Conservation (phyloP, 2,329 filamentous ascomycete species). For the Clarireedia paspali region DNA sequence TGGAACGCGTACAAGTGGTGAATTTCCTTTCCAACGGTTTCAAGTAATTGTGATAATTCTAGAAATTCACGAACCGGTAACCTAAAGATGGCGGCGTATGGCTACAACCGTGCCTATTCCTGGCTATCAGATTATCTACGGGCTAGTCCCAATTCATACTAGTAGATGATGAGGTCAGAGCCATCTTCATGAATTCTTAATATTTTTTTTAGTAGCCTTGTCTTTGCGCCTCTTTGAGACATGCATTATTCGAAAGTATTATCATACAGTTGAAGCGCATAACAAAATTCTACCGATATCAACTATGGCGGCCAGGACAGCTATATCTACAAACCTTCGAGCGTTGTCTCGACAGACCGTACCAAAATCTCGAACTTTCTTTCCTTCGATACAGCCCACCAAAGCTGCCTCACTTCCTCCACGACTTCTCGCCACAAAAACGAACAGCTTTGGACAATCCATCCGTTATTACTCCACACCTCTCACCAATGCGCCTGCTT, state of each 20-base stretch:
- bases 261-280: background rate
- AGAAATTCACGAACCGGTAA: too few species aligned
- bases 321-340: background rate
- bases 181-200: background rate
- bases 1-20: too few species aligned
- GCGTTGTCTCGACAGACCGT: background rate
- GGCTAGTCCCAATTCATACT: background rate
- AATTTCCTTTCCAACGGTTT: too few species aligned
- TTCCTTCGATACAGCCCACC: background rate
- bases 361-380: background rate
- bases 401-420: background rate
- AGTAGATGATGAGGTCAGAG: background rate
- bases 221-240: background rate
- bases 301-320: constrained; percentile 1
- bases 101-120: too few species aligned
- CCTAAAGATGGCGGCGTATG: too few species aligned
- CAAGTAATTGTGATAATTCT: too few species aligned
- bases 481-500: background rate
- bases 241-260: background rate
- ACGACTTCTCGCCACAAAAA: background rate
- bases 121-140: too few species aligned
- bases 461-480: background rate
- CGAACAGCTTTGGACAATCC: background rate
- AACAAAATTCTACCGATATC: background rate
- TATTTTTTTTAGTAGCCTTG: background rate